Evolutionary conservation across 78 protist species (phyloP), one percentile per base, ranked within the genome.

Genomic region (Dictyostelium brefeldianum): DNA sequence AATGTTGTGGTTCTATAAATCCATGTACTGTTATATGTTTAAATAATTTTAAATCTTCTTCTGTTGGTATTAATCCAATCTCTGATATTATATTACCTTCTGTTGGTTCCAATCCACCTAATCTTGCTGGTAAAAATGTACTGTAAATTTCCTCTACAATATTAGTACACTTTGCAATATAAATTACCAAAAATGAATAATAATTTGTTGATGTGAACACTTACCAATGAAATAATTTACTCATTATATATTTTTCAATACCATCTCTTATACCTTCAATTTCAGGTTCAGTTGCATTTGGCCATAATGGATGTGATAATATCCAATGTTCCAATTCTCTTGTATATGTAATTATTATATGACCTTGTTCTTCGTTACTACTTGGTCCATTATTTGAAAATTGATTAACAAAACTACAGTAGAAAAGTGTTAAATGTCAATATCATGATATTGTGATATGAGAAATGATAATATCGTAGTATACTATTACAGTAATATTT

Each of bases 251-350:
- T 53, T 93, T 93, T 53, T 93, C 96, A 27, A 93, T 83, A 51
- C 90, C 89, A 77, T 93, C 96, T 83, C 89, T 81, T 43, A 80
- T 77, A 70, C 89, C 96, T 18, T 93, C 96, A 48, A 93, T 43
- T 50, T 93, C 96, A 10, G 84, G 80, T 8, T 93, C 94, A 14
- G 36, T 43, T 18, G 85, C 92, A 80, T 83, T 80, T 79, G 56
- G 47, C 95, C 95, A 91, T 29, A 85, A 43, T 43, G 80, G 80
- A 62, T 78, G 8, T 5, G 56, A 51, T 18, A 93, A 43, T 25
- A 85, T 57, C 70, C 80, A 47, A 59, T 84, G 71, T 22, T 93
- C 96, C 15, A 93, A 71, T 41, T 79, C 85, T 65, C 85, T 79
- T 10, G 89, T 10, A 65, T 77, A 74, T 22, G 47, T 83, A 4